Percentiles rank a stretch among this genome's conserved stretches.
phyloP scores from a whole-genome alignment of 306 rosid genomes.

The Hippophae rhamnoides region DNA sequence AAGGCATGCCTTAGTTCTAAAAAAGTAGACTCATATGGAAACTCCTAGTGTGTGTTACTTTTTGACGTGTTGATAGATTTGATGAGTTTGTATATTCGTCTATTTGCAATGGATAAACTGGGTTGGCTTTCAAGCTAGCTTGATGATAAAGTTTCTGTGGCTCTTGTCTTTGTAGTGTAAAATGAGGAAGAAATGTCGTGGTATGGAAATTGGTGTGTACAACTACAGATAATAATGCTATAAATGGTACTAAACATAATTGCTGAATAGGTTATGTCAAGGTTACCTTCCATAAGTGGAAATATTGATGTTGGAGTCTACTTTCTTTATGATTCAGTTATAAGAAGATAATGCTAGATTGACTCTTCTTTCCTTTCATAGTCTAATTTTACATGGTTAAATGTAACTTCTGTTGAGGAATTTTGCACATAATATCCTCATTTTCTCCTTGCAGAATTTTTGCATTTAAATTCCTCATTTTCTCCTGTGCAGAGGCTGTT shows the following conservation, averaged over 20 bases:
- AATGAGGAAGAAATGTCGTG: neutral
- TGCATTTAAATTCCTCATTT: neutral
- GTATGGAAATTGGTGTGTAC: neutral
- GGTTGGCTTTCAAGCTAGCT: too few species aligned
- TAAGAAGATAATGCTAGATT: neutral
- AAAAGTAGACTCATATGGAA: too few species aligned
- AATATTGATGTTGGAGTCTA: neutral
- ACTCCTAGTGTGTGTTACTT: too few species aligned
- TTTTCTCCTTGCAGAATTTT: neutral
- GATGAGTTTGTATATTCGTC: too few species aligned
- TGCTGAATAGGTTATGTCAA: neutral
- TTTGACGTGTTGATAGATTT: too few species aligned
- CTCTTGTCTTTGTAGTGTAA: neutral
- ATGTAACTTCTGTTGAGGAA: neutral
- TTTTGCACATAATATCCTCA: neutral
- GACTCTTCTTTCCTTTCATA: neutral
- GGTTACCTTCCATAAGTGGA: neutral
- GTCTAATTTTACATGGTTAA: neutral
- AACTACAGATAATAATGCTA: neutral
- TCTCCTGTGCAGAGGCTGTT: conserved; percentile 69
- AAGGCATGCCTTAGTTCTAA: too few species aligned
- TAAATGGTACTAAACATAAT: neutral
- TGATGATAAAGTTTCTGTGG: too few species aligned
- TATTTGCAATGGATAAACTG: too few species aligned
- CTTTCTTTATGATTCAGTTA: neutral